Conservation (phyloP, 106 monocot species). For the Narthecium ossifragum region DNA sequence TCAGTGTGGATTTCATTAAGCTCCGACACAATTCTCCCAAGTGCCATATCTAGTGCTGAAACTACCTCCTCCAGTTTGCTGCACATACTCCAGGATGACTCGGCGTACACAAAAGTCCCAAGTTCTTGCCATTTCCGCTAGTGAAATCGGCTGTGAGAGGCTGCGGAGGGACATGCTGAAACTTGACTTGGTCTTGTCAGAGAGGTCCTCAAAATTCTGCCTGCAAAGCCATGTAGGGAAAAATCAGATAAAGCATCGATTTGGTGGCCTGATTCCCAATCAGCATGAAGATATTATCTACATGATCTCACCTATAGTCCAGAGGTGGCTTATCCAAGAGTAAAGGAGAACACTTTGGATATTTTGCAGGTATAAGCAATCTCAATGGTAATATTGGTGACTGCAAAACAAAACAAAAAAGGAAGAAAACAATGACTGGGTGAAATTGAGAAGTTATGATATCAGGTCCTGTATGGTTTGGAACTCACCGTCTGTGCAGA, state of each 20-base stretch:
- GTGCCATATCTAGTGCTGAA: conserved; percentile 45
- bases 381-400: conserved; percentile 34
- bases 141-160: conserved; percentile 37
- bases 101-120: conserved; percentile 39
- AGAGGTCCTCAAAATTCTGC: conserved; percentile 30
- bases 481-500: conserved; percentile 26
- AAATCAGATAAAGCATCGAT: no score
- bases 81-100: conserved; percentile 39
- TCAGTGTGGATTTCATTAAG: background rate
- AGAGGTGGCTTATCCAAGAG: conserved; percentile 33
- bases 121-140: conserved; percentile 41
- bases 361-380: conserved; percentile 41
- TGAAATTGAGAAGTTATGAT: no score
- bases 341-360: conserved; percentile 34
- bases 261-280: no score
- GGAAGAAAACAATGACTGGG: no score
- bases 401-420: conserved; percentile 16
- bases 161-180: conserved; percentile 30
- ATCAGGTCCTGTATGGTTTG: no score
- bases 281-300: no score
- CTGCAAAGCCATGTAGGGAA: conserved; percentile 9
- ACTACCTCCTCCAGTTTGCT: conserved; percentile 35
- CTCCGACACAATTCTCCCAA: conserved; percentile 33
- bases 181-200: conserved; percentile 27
- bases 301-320: conserved; percentile 21